Evolutionary conservation across 1,284 basidiomycete genomes (phyloP).

Genomic region (Cutaneotrichosporon cyanovorans): DNA sequence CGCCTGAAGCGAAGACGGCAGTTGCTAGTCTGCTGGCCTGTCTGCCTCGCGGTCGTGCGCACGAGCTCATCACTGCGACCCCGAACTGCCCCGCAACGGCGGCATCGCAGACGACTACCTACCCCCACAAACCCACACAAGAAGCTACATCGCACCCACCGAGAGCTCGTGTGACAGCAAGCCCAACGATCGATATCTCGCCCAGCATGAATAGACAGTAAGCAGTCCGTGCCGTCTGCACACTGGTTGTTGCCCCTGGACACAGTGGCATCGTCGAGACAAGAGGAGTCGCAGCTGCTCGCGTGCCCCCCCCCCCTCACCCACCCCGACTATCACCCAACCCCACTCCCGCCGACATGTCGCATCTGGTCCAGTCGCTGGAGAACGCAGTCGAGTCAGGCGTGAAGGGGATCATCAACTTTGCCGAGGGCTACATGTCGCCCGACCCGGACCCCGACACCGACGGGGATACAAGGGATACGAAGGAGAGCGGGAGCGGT

Average conservation of each 20-base stretch:
- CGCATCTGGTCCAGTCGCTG: slow-evolving; percentile 29
- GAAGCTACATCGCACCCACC: slow-evolving; percentile 1
- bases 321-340: not conserved
- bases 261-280: too few relatives aligned
- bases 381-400: slow-evolving; percentile 34
- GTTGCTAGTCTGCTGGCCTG: too few relatives aligned
- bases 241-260: not conserved
- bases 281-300: too few relatives aligned
- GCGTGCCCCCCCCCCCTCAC: too few relatives aligned
- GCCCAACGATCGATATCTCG: not conserved
- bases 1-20: too few relatives aligned
- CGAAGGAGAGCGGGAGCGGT: too few relatives aligned
- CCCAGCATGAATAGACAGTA: slow-evolving; percentile 1
- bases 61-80: too few relatives aligned
- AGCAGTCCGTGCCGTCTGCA: slow-evolving; percentile 1
- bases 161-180: slow-evolving; percentile 3
- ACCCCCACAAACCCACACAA: too few relatives aligned
- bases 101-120: too few relatives aligned
- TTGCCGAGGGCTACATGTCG: slow-evolving; percentile 4
- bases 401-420: slow-evolving; percentile 33
- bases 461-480: not conserved
- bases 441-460: not conserved
- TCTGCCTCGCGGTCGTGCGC: too few relatives aligned
- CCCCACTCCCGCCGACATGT: slow-evolving; percentile 26
- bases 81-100: too few relatives aligned